These are phyloP conservation scores for Solanum pinnatisectum DNA, from an alignment of 257 asterid species.

Conservation along the genomic window DNA sequence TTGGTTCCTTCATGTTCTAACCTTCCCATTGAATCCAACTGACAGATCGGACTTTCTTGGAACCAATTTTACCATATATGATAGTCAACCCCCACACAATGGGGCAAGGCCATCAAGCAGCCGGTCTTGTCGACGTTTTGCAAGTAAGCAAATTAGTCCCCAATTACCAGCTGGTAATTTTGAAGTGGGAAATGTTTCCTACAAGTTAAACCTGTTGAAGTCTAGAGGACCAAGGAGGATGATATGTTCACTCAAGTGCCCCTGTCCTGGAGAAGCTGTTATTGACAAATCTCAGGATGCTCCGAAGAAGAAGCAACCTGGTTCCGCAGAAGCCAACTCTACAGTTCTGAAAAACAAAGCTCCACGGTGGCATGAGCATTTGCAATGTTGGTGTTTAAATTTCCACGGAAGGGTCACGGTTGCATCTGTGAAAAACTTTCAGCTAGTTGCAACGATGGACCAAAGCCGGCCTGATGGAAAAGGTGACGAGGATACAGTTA, in stretches of 20 bases:
- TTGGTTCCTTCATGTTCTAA: background rate
- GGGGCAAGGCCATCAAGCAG: constrained; percentile 80
- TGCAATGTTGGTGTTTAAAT: constrained; percentile 97
- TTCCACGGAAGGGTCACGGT: constrained; percentile 93
- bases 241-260: constrained; percentile 57
- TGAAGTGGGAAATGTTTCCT: constrained; percentile 69
- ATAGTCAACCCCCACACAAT: constrained; percentile 67
- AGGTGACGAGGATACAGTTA: constrained; percentile 75
- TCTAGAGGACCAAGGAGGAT: constrained; percentile 97
- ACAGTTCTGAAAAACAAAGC: constrained; percentile 75
- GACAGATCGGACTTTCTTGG: constrained; percentile 91
- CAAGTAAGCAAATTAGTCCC: constrained; percentile 85
- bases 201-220: constrained; percentile 78
- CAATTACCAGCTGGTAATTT: constrained; percentile 81
- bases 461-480: constrained; percentile 74
- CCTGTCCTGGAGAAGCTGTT: constrained; percentile 16
- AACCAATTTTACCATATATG: constrained; percentile 74
- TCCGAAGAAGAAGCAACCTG: constrained; percentile 18
- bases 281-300: constrained; percentile 13
- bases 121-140: constrained; percentile 67
- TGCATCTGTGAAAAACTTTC: constrained; percentile 91
- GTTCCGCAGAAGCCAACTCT: constrained; percentile 5
- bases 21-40: background rate
- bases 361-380: constrained; percentile 89
- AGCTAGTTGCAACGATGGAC: constrained; percentile 62